Base-by-base conservation (phyloP, 1,284 basidiomycete species). In the Taiwanofungus camphoratus region DNA sequence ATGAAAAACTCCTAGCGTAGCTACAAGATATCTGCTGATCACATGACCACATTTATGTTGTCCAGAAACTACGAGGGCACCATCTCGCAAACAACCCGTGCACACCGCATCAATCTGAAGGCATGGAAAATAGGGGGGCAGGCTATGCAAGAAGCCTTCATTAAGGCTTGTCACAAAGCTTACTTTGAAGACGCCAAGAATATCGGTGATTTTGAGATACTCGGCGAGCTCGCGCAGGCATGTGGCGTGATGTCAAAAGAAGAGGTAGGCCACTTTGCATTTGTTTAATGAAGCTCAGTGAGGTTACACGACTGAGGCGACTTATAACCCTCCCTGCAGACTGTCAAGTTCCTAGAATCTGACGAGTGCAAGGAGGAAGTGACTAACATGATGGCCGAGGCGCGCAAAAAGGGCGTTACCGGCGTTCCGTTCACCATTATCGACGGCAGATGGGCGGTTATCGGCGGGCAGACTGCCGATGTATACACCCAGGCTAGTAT, bases 391-490 rank as follows among this genome's bases (percentile, higher is more conserved):
- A 76, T 82, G 47, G 67, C 74, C 6, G 76, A 82, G 29, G 85
- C 83, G 16, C 76, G 78, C 48, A 69, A 69, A 26, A 79, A 79
- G 46, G 87, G 87, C 16, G 78, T 92, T 41, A 84, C 76, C 1
- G 87, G 88, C 26, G 86, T 91, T 5, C 88, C 89, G 2, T 79
- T 88, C 65, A 79, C 79, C 36, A 78, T 90, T 56, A 82, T 92
- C 50, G 82, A 89, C 56, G 77, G 79, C 15, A 80, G 80, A 54
- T 90, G 85, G 83, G 84, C 82, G 7, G 68, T 90, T 36, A 82
- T 77, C 36, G 87, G 87, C 4, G 81, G 80, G 3, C 87, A 89
- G 60, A 69, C 77, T 5, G 73, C 76, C 29, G 83, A 87, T 27
- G 79, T 83, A 12, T 89, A 79, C 53, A 64, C 82, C 33, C 78